Evolutionary conservation across 805 yeast genomes (phyloP).

Genomic region (Saccharomycopsis lassenensis): DNA sequence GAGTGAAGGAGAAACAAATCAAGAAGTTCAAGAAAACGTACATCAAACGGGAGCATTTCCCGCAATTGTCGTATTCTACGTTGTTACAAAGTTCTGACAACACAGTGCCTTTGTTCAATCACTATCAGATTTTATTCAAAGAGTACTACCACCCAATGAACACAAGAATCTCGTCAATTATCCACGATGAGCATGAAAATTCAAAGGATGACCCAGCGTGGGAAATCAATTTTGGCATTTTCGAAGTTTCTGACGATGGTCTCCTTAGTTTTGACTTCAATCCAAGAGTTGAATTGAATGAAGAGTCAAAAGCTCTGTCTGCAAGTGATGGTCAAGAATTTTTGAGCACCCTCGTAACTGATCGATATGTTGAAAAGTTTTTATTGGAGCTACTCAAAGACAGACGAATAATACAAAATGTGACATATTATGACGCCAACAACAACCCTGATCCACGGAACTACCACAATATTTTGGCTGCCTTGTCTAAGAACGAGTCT

Average conservation of each 20-base stretch:
- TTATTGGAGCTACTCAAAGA: slow-evolving; percentile 1
- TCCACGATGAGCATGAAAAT: slow-evolving; percentile 3
- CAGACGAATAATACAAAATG: slow-evolving; percentile 1
- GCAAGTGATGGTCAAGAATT: slow-evolving; percentile 1
- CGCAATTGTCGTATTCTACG: slow-evolving; percentile 6
- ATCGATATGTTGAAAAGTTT: slow-evolving; percentile 1
- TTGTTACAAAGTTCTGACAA: neutral
- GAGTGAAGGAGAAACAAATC: slow-evolving; percentile 8
- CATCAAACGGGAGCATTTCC: slow-evolving; percentile 11
- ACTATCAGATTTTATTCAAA: slow-evolving; percentile 8
- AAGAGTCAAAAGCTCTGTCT: too few species aligned
- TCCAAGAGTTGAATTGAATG: slow-evolving; percentile 1
- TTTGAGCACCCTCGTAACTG: slow-evolving; percentile 2
- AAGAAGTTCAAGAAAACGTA: slow-evolving; percentile 3
- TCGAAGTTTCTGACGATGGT: slow-evolving; percentile 4
- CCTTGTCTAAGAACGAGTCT: too few species aligned
- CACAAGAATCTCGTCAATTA: slow-evolving; percentile 9
- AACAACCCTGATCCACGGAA: neutral
- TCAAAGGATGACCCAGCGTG: neutral
- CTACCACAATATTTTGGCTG: too few species aligned
- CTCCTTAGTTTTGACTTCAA: slow-evolving; percentile 8
- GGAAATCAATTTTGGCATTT: slow-evolving; percentile 1
- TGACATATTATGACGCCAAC: slow-evolving; percentile 1
- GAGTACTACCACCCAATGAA: slow-evolving; percentile 12
- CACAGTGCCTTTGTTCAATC: neutral